Evolutionary conservation across 805 yeast species (phyloP), one percentile per base, ranked within the genome.

Genomic region (Kuraishia floccosa): DNA sequence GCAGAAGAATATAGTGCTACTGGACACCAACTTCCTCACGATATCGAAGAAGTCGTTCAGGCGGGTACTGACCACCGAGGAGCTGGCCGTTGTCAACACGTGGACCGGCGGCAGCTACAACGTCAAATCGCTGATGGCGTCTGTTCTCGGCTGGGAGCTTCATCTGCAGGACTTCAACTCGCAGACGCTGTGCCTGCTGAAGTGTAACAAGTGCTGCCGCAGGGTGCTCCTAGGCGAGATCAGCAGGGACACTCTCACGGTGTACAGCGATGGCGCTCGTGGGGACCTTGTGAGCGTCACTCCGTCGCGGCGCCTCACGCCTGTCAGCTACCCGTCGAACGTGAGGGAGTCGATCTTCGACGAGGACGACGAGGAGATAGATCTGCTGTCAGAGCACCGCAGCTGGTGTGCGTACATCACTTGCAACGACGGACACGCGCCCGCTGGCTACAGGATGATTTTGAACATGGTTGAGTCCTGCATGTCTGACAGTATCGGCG

Each of bases 71-170:
- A 31, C 32, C 17, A 29, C 25, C 3, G 30, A 35, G 12, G 29
- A 30, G 13, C 19, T 13, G 4, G n/a, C n/a, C n/a, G n/a, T n/a
- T n/a, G n/a, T n/a, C n/a, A 28, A 19, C 5, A 14, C 19, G 13
- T n/a, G n/a, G n/a, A n/a, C n/a, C n/a, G n/a, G n/a, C n/a, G n/a
- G 19, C 20, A 19, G 25, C 21, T 31, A 17, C n/a, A 33, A 38
- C 20, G 28, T 28, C 6, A 30, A 25, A 27, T 30, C 34, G 14
- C 16, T 46, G 9, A 36, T 45, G 21, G 24, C 54, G 4, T 41
- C 51, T 2, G 30, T 59, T 10, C 38, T 59, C 5, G 65, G 66
- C 1, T 61, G 66, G 65, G 50, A 43, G 14, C 35, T 57, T 9
- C 48, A 42, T 28, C 39, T 41, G 9, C 56, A 52, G 21, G 36